Conservation (phyloP, 2,329 filamentous ascomycete species). For the Hymenoscyphus occultus region DNA sequence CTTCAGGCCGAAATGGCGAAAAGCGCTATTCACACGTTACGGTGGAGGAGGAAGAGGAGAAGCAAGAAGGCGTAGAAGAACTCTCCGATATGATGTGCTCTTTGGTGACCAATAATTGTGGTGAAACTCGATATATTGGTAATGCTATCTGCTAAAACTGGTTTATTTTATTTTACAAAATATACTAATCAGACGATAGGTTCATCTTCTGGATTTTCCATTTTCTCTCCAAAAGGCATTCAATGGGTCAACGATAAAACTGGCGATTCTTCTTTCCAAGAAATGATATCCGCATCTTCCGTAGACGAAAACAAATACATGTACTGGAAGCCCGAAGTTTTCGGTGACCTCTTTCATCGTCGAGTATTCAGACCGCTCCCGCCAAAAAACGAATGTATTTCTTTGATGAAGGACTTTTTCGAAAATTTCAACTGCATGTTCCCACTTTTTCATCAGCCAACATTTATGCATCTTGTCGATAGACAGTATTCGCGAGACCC, state of each 20-base stretch:
- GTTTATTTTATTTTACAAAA: not conserved
- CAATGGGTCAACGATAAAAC: conserved; percentile 99
- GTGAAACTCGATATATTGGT: conserved; percentile 96
- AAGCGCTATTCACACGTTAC: conserved; percentile 20
- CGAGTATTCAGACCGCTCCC: conserved; percentile 81
- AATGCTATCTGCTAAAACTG: conserved; percentile 33
- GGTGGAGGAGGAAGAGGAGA: conserved; percentile 40
- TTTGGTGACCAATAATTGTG: conserved; percentile 88
- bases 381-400: conserved; percentile 80
- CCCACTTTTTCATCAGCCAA: conserved; percentile 93
- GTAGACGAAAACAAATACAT: conserved; percentile 94
- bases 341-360: conserved; percentile 84
- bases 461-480: conserved; percentile 96
- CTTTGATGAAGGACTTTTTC: conserved; percentile 88
- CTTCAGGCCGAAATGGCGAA: conserved; percentile 26
- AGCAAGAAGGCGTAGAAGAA: conserved; percentile 73
- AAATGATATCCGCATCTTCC: conserved; percentile 89
- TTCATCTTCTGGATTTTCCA: conserved; percentile 95
- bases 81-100: conserved; percentile 99
- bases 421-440: conserved; percentile 99
- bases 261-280: conserved; percentile 89
- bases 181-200: conserved; percentile 49
- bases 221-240: conserved; percentile 96
- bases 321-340: conserved; percentile 97
- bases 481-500: conserved; percentile 89